Percentiles rank a stretch among this genome's conserved stretches.
Evolutionary conservation across 208 protist genomes (phyloP).

Genomic region (Leishmania braziliensis): DNA sequence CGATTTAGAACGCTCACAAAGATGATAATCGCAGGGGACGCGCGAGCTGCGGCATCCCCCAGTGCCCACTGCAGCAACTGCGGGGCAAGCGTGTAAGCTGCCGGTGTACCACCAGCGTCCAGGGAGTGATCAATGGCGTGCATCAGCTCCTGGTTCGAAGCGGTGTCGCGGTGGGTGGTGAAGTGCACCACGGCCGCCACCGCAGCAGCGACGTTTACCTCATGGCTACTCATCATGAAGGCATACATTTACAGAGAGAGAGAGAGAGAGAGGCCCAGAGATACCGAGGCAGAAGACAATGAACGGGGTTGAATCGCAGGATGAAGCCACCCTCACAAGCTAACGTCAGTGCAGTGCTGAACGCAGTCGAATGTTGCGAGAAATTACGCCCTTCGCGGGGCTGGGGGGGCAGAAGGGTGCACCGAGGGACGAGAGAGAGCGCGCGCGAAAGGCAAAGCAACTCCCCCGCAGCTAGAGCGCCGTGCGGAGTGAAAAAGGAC

Average conservation of each 20-base stretch:
- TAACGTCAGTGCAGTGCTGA: background rate
- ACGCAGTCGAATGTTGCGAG: background rate
- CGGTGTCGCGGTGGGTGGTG: conserved; percentile 10
- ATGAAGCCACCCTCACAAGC: background rate
- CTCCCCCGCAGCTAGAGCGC: background rate
- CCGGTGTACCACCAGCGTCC: conserved; percentile 20
- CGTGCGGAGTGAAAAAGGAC: background rate
- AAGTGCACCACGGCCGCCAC: conserved; percentile 25
- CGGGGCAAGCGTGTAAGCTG: conserved; percentile 34
- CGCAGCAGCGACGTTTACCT: conserved; percentile 1
- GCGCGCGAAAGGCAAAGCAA: background rate
- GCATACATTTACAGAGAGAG: background rate
- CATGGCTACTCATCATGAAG: background rate
- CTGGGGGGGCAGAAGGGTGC: background rate
- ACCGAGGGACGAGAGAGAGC: background rate
- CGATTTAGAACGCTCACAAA: conserved; percentile 68
- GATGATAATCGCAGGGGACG: conserved; percentile 19
- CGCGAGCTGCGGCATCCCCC: conserved; percentile 1
- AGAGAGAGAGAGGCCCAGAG: background rate
- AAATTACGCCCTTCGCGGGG: background rate
- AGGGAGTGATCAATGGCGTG: conserved; percentile 29
- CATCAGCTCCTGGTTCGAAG: conserved; percentile 21
- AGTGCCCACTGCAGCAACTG: conserved; percentile 46
- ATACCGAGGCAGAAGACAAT: background rate
- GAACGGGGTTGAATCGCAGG: background rate